phyloP scores from a whole-genome alignment of 805 yeast species.

The Metschnikowia continentalis region DNA sequence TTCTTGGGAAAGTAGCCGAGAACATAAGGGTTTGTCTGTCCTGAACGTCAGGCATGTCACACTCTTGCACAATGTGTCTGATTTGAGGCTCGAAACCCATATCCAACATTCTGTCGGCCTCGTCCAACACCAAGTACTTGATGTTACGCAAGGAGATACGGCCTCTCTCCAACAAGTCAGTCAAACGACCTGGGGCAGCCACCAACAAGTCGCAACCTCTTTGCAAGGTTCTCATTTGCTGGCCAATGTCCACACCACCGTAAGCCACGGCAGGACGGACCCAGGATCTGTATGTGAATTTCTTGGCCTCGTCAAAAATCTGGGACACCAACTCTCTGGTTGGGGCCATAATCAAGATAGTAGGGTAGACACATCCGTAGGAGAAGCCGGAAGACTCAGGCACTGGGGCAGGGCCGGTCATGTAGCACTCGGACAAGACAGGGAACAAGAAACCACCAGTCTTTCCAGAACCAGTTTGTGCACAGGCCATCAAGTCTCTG shows the following conservation, averaged over 20 bases:
- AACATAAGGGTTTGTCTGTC: constrained; percentile 97
- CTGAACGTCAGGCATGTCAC: constrained; percentile 92
- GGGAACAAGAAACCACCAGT: constrained; percentile 99
- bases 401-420: constrained; percentile 74
- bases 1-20: constrained; percentile 98
- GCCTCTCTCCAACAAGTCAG: constrained; percentile 94
- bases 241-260: constrained; percentile 95
- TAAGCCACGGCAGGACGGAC: constrained; percentile 93
- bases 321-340: constrained; percentile 98
- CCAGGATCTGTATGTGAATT: constrained; percentile 97
- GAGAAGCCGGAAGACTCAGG: constrained; percentile 50
- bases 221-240: constrained; percentile 82
- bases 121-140: constrained; percentile 92
- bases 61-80: constrained; percentile 94
- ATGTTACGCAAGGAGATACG: constrained; percentile 83
- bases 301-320: constrained; percentile 92
- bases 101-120: constrained; percentile 99
- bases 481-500: constrained; percentile 95
- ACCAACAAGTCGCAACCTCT: constrained; percentile 94
- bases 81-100: constrained; percentile 99
- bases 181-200: constrained; percentile 99
- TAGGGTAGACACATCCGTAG: constrained; percentile 83
- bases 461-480: constrained; percentile 98
- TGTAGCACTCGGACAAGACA: constrained; percentile 85
- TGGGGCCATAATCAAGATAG: constrained; percentile 94